Evolutionary conservation across 208 protist genomes (phyloP), one percentile per base, ranked within the genome.

Genomic region (Leishmania martiniquensis): DNA sequence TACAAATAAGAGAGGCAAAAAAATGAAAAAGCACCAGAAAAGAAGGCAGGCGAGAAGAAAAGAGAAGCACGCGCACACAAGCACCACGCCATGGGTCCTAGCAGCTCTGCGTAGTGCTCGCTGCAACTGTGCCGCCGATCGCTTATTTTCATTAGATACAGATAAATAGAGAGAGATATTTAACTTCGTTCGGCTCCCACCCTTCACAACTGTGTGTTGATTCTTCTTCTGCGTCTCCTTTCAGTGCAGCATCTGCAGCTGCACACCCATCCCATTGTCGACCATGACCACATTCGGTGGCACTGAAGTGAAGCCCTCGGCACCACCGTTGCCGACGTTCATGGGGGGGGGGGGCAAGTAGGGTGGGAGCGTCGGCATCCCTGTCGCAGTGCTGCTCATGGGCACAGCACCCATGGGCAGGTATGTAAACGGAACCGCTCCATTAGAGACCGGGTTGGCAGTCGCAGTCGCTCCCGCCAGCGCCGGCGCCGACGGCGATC

Each of bases 161-260:
- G n/a, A n/a, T n/a, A n/a, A n/a, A n/a, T n/a, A n/a, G n/a, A n/a
- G n/a, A n/a, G n/a, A n/a, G n/a, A n/a, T n/a, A n/a, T n/a, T n/a
- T n/a, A n/a, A n/a, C n/a, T n/a, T n/a, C n/a, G n/a, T n/a, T n/a
- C n/a, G n/a, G n/a, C n/a, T n/a, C n/a, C n/a, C n/a, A n/a, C n/a
- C n/a, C n/a, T n/a, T n/a, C n/a, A n/a, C n/a, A n/a, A n/a, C 1
- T 22, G 34, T 45, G 32, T 44, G 34, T 22, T 45, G 13, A 9
- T 29, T 25, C 10, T 54, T 54, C 17, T 12, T 54, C 22, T 20
- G 4, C 22, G 15, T 52, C 20, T 54, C 5, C 22, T n/a, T 32
- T 72, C 79, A 71, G 52, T n/a, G 72, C 39, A 78, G 63, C 29
- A 83, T 47, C 55, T 83, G 79, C 13, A 78, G 62, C 66, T 66